Evolutionary conservation across 1,139 yeast species (phyloP), one percentile per base, ranked within the genome.

Genomic region (Debaryomyces psychrophilus): DNA sequence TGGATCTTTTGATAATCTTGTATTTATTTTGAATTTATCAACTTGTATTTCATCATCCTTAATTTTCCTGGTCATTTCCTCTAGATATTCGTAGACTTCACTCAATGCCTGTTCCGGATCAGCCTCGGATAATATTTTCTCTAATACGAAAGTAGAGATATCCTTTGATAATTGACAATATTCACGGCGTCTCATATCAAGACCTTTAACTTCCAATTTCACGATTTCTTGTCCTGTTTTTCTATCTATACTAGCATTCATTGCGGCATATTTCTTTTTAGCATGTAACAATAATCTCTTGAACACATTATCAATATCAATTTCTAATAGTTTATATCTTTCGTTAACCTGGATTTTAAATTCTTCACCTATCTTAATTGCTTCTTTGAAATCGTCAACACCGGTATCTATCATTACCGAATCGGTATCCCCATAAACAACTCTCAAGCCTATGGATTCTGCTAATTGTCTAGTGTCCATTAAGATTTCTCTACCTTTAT

Each of bases 371-470:
- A 90, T 85, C 57, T 79, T 79, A 37, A 89, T 67, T 0, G 99
- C 97, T 39, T 88, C 96, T 28, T 70, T 67, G 60, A 79, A 87
- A 35, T 71, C 77, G 47, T 78, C 81, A 37, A 82, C 86, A 37
- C 92, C 92, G 1, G 98, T 90, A 65, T 93, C 96, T 61, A 95
- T 90, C 99, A 95, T 95, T 45, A 95, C 98, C 29, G 99, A 95
- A 73, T 95, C 99, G 0, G 99, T 95, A 72, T 95, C 99, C 75
- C 99, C 99, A 61, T 95, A 95, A 15, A 95, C 90, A 44, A 95
- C 99, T 50, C 90, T 77, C 50, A 93, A 75, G 0, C 88, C 87
- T 56, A 85, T 73, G 49, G 85, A 79, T 64, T 92, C 98, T 0
- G 98, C 99, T 50, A 95, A 73, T 59, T 88, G 95, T 64, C 96